Evolutionary conservation across 73 alveolate genomes (phyloP).

Genomic region (Stentor roeselii): DNA sequence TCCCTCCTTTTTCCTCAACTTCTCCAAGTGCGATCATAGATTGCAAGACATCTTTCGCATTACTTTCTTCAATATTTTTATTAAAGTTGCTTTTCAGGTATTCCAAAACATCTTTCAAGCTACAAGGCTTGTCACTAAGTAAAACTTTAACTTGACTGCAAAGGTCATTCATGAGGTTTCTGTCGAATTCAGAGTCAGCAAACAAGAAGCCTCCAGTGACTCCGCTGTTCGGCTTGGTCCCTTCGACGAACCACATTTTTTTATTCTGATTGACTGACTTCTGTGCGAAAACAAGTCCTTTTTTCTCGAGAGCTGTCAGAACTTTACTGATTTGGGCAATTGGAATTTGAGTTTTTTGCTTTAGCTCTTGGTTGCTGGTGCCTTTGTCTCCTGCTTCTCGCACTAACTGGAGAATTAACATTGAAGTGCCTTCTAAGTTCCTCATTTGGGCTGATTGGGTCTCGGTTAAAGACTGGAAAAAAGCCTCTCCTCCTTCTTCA

Average conservation of each 20-base stretch:
- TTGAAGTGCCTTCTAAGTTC: neutral
- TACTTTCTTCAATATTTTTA: neutral
- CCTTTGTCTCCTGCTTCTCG: constrained; percentile 12
- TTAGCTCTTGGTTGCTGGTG: neutral
- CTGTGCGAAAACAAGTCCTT: neutral
- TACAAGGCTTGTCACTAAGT: neutral
- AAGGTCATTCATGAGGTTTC: neutral
- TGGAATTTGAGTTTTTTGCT: constrained; percentile 1
- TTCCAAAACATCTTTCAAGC: neutral
- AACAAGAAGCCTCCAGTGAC: constrained; percentile 24
- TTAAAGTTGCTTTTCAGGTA: neutral
- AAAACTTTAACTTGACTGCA: neutral
- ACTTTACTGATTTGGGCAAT: constrained; percentile 8
- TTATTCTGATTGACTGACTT: neutral
- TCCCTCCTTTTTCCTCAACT: constrained; percentile 18
- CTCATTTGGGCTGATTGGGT: neutral
- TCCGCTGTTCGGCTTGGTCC: neutral
- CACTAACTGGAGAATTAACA: neutral
- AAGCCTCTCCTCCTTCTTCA: constrained; percentile 9
- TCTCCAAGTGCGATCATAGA: neutral
- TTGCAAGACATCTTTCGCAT: neutral
- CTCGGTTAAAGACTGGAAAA: neutral
- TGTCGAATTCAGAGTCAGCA: neutral
- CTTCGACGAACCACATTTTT: constrained; percentile 11
- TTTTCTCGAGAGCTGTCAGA: neutral